A percentile compares a stretch with the other conserved stretches of the same genome.
Conservation (phyloP, 2,329 filamentous ascomycete genomes). For the Claviceps paspali region DNA sequence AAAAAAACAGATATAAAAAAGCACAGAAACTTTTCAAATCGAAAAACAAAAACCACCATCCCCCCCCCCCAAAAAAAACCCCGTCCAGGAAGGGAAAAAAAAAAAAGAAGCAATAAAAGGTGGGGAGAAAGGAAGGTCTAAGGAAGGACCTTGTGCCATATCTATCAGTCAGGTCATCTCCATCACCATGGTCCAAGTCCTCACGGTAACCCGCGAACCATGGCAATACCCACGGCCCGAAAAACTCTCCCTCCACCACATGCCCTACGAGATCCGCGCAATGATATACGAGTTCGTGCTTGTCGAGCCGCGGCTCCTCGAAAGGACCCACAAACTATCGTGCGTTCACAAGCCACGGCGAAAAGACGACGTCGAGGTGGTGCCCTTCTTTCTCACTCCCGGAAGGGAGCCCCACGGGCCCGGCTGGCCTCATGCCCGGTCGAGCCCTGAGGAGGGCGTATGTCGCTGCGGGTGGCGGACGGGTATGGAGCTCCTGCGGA, state of each 20-base stretch:
- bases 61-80: too few species aligned
- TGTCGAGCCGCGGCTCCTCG: background rate
- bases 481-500: background rate
- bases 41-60: too few species aligned
- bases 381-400: constrained; percentile 1
- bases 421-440: too few species aligned
- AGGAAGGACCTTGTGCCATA: too few species aligned
- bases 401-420: too few species aligned
- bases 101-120: too few species aligned
- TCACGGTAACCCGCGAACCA: background rate
- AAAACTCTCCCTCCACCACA: background rate
- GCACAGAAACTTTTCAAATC: too few species aligned
- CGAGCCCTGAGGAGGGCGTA: too few species aligned
- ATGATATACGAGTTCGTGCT: constrained; percentile 1
- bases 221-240: background rate
- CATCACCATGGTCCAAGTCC: background rate
- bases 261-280: background rate
- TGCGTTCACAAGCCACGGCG: background rate
- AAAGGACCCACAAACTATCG: background rate
- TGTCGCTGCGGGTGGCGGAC: background rate
- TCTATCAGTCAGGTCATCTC: too few species aligned
- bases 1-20: background rate
- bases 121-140: too few species aligned
- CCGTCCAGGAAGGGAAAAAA: too few species aligned
- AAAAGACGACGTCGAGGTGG: background rate